Percentiles rank a stretch among this genome's conserved stretches.
Conservation (phyloP, 2,329 filamentous ascomycete genomes). For the Aspergillus puulaauensis region DNA sequence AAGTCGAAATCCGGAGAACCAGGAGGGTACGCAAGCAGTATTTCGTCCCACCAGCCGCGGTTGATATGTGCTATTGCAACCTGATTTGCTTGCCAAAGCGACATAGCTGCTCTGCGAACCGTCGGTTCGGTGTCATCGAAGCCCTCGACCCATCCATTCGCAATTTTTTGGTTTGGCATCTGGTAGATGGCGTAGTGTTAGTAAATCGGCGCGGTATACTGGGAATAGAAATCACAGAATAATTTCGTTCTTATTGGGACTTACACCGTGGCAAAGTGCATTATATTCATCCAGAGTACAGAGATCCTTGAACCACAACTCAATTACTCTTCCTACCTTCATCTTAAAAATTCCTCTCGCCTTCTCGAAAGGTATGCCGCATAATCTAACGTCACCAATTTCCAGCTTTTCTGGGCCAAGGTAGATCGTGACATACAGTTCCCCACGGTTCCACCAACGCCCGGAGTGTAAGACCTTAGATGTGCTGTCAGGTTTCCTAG, state of each 20-base stretch:
- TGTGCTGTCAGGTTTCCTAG: conserved; percentile 6
- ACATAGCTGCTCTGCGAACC: conserved; percentile 27
- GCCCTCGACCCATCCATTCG: conserved; percentile 35
- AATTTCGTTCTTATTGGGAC: conserved; percentile 5
- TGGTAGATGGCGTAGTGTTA: background rate
- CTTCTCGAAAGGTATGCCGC: conserved; percentile 21
- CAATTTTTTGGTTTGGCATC: conserved; percentile 15
- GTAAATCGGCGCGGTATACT: background rate
- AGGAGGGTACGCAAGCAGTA: conserved; percentile 31
- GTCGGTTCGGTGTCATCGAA: conserved; percentile 31
- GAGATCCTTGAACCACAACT: conserved; percentile 35
- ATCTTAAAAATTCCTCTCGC: conserved; percentile 16
- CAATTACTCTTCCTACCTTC: conserved; percentile 17
- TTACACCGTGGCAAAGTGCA: conserved; percentile 27
- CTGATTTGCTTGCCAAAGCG: conserved; percentile 24
- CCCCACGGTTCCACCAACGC: conserved; percentile 24
- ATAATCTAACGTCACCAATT: conserved; percentile 32
- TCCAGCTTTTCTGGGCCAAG: conserved; percentile 29
- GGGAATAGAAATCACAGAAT: background rate
- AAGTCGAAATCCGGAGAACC: conserved; percentile 26
- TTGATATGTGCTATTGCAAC: conserved; percentile 31
- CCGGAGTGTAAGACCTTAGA: background rate
- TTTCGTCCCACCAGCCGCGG: conserved; percentile 2
- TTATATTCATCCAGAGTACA: conserved; percentile 30
- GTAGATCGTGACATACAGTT: conserved; percentile 29